Conservation (phyloP, 768 basidiomycete genomes). For the Cystobasidium ongulense region DNA sequence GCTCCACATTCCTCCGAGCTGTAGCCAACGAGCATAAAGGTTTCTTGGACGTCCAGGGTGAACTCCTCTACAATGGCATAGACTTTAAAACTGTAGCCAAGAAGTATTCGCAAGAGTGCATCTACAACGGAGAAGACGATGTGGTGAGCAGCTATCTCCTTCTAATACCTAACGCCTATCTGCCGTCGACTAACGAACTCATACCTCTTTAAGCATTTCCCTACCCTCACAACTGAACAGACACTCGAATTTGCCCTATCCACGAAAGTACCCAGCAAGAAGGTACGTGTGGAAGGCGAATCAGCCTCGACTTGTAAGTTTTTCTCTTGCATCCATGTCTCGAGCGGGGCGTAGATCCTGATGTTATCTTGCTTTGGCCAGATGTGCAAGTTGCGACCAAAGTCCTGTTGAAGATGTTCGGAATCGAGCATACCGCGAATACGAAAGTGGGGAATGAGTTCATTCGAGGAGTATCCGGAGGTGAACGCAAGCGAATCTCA, state of each 20-base stretch:
- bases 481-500: conserved; percentile 45
- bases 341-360: background rate
- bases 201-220: conserved; percentile 64
- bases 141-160: background rate
- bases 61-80: conserved; percentile 68
- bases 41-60: conserved; percentile 61
- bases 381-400: conserved; percentile 38
- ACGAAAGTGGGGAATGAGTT: conserved; percentile 73
- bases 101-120: conserved; percentile 40
- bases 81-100: conserved; percentile 55
- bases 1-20: conserved; percentile 70
- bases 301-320: conserved; percentile 31
- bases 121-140: conserved; percentile 48
- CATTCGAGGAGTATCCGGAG: conserved; percentile 53
- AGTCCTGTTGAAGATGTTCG: conserved; percentile 56
- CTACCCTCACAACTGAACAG: conserved; percentile 69
- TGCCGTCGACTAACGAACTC: conserved; percentile 49
- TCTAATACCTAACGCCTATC: background rate
- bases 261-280: conserved; percentile 50
- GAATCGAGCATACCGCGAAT: conserved; percentile 61
- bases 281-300: conserved; percentile 45
- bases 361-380: background rate
- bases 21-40: conserved; percentile 67
- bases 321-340: background rate
- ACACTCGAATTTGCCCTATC: conserved; percentile 58